Base-by-base conservation (phyloP, 805 yeast species). In the Geotrichum ghanense region DNA sequence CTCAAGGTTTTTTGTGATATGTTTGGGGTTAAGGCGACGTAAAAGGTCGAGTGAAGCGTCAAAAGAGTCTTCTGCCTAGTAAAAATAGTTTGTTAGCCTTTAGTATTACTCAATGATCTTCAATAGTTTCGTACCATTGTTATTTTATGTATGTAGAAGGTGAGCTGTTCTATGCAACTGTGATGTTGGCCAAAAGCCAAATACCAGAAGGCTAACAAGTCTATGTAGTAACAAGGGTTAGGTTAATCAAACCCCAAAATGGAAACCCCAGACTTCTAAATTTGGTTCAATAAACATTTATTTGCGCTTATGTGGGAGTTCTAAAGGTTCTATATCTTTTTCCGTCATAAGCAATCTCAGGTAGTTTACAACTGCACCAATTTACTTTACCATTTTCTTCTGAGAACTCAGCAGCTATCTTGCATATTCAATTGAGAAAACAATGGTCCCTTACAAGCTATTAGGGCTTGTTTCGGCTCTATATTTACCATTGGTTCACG, bases 31-130 rank as follows among this genome's bases (percentile, higher is more conserved):
- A 48, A 85, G 67, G 48, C 95, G 78, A 52, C 92, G 76, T 43
- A 85, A 69, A 31, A 85, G 71, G 58, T 85, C 94, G 44, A 86
- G 67, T 2, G 94, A 81, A 19, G 92, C 86, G 63, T 85, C 92
- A 56, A 74, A 78, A 27, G 74, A 69, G 52, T 78, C 79, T 44
- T 72, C 75, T 47, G 50, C 41, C 44, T 46, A 9, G 31, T 25
- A 9, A 9, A 14, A 9, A 9, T 25, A 14, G 31, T 25, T 25
- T 9, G 14, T 25, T 25, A 9, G 14, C 31, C 9, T 31, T 31
- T 31, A 16, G n/a, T n/a, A n/a, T n/a, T n/a, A n/a, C n/a, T n/a
- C n/a, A n/a, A n/a, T n/a, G 16, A 5, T 31, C 16, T n/a, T 5
- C 37, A 31, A 31, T 31, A n/a, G 19, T 6, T 31, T 6, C 37